A percentile compares a stretch with the other conserved stretches of the same genome.
Evolutionary conservation across 352 stramenopile genomes (phyloP).

Genomic region (Globisporangium perplexum): DNA sequence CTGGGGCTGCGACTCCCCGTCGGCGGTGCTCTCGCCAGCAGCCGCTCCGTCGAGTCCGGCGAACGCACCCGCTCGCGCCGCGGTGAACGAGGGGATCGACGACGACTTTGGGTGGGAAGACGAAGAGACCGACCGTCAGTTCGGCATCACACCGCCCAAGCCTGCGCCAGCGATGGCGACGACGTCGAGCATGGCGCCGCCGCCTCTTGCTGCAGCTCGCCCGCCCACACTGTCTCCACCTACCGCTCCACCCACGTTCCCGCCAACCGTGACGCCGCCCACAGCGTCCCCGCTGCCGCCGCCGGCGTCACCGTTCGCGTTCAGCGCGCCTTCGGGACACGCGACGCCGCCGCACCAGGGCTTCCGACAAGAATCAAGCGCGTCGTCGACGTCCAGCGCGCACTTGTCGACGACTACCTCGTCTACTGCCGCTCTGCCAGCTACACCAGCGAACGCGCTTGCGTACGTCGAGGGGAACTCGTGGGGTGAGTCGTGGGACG

Average conservation of each 20-base stretch:
- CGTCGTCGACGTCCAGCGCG: neutral
- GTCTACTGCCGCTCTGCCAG: constrained; percentile 7
- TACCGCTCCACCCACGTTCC: neutral
- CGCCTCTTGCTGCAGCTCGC: neutral
- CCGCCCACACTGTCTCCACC: neutral
- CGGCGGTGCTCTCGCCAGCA: constrained; percentile 58
- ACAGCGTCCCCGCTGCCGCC: neutral
- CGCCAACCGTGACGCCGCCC: neutral
- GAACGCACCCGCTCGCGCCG: constrained; percentile 16
- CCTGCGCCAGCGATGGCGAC: constrained; percentile 1
- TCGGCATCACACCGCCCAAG: constrained; percentile 13
- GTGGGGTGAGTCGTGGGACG: constrained; percentile 15
- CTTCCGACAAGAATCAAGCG: neutral
- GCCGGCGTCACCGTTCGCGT: neutral
- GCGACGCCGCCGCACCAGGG: neutral
- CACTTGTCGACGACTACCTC: neutral
- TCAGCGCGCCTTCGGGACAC: neutral
- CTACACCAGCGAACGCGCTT: constrained; percentile 16
- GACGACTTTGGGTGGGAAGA: constrained; percentile 48
- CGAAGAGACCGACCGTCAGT: constrained; percentile 22
- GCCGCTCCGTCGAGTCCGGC: constrained; percentile 37
- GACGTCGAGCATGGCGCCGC: neutral
- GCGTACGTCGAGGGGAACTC: constrained; percentile 12
- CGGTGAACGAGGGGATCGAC: constrained; percentile 4
- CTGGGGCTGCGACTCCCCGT: constrained; percentile 69